Base-by-base conservation (phyloP, 345 rosid species). In the Syzygium aqueum region DNA sequence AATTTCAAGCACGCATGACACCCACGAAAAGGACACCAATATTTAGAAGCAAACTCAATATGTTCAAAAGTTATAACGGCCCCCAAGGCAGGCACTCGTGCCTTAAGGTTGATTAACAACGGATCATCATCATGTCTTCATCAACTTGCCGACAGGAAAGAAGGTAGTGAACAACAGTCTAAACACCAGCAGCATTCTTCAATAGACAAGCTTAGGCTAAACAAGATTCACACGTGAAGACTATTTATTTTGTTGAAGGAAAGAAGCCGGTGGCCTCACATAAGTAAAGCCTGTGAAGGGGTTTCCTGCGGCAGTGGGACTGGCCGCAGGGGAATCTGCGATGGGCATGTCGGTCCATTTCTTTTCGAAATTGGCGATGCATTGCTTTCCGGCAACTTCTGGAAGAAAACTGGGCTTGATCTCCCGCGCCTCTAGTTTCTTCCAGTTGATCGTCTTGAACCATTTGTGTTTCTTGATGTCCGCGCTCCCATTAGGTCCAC, bases 291-390 rank as follows among this genome's bases (percentile, higher is more conserved):
- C 92, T 6, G 84, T 89, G 86, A 97, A 97, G 82, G 97, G 98
- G 77, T 95, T 96, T 7, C 84, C 91, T 78, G 93, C 90, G 12
- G 91, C 87, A 85, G 86, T 94, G 19, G 99, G 99, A 89, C 97
- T 95, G 65, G 91, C 95, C 85, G 94, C 99, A 19, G 99, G 98
- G 46, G 99, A 96, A 88, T 94, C 97, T 11, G 87, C 85, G 85
- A 95, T 85, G 27, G 98, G 92, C 99, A 95, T 95, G 21, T 96
- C 98, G 21, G 99, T 95, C 99, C 99, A 95, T 73, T 90, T 89
- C 88, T 90, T 96, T 85, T 95, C 99, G 49, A 97, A 97, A 91
- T 97, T 97, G 33, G 97, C 99, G 52, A 94, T 93, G 93, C 99
- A 96, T 37, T 91, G 95, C 77, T 90, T 94, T 88, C 98, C 99